These are phyloP conservation scores for Podosphaera fusca DNA, from an alignment of 2,329 filamentous ascomycete genomes.

Conservation along the genomic window DNA sequence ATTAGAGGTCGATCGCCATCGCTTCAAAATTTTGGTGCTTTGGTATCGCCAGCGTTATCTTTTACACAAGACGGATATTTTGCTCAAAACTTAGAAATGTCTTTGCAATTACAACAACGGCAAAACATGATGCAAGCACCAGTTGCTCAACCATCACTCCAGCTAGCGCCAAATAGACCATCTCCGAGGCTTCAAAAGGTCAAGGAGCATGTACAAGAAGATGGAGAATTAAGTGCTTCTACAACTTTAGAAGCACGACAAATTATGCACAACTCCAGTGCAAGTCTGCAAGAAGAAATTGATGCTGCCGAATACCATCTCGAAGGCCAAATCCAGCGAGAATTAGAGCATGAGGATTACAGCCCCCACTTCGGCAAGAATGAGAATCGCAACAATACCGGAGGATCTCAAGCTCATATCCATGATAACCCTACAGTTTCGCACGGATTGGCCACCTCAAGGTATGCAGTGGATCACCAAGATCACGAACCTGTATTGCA, in stretches of 20 bases:
- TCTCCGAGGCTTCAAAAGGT: constrained; percentile 47
- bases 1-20: constrained; percentile 42
- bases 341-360: constrained; percentile 58
- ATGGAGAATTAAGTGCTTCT: constrained; percentile 21
- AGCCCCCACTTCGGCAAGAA: constrained; percentile 30
- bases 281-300: constrained; percentile 61
- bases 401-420: constrained; percentile 6
- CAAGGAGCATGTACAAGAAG: constrained; percentile 49
- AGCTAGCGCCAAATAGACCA: constrained; percentile 21
- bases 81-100: constrained; percentile 15
- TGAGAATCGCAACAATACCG: constrained; percentile 7
- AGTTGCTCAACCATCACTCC: constrained; percentile 22
- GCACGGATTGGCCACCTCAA: constrained; percentile 13
- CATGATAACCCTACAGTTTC: constrained; percentile 9
- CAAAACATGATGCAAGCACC: constrained; percentile 26
- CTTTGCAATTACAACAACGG: constrained; percentile 24
- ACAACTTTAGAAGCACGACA: constrained; percentile 34
- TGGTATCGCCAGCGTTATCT: constrained; percentile 42
- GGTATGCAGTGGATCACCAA: constrained; percentile 27
- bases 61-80: constrained; percentile 23
- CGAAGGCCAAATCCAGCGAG: constrained; percentile 55
- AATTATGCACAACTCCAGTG: constrained; percentile 49
- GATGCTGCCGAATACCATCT: constrained; percentile 71
- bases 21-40: constrained; percentile 26
- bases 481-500: constrained; percentile 36